Percentiles rank a stretch among this genome's conserved stretches.
Conservation (phyloP, 352 stramenopile genomes). For the Globisporangium camurandrum region DNA sequence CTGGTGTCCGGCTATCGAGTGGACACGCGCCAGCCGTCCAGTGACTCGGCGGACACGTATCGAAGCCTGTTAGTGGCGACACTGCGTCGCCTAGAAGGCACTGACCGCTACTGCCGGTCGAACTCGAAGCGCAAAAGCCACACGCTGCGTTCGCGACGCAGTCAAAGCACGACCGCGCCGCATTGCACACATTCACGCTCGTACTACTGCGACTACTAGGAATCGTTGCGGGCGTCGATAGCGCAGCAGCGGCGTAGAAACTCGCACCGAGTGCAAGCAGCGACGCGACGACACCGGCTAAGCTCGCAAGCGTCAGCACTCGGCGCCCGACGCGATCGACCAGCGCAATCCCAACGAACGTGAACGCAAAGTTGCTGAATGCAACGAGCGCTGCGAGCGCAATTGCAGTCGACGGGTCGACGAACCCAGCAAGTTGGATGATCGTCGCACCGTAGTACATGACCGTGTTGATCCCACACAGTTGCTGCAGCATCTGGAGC, state of each 20-base stretch:
- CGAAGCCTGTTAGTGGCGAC: too few species aligned
- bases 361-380: constrained; percentile 67
- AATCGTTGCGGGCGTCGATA: constrained; percentile 19
- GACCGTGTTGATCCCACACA: constrained; percentile 85
- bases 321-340: constrained; percentile 42
- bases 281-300: constrained; percentile 33
- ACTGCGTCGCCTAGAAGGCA: too few species aligned
- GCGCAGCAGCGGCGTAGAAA: constrained; percentile 31
- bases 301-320: constrained; percentile 38
- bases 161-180: constrained; percentile 50
- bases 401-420: constrained; percentile 57
- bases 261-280: constrained; percentile 31
- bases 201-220: constrained; percentile 5
- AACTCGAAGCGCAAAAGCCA: constrained; percentile 53
- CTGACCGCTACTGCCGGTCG: too few species aligned
- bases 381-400: constrained; percentile 70
- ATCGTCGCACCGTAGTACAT: constrained; percentile 86
- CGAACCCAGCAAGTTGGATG: constrained; percentile 77
- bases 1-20: constrained; percentile 23
- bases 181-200: constrained; percentile 23
- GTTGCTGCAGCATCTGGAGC: constrained; percentile 54
- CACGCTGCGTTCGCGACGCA: constrained; percentile 55
- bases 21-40: constrained; percentile 55
- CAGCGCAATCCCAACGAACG: constrained; percentile 52
- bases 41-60: too few species aligned